Base-by-base conservation (phyloP, 805 yeast species). In the Metschnikowia lunata region DNA sequence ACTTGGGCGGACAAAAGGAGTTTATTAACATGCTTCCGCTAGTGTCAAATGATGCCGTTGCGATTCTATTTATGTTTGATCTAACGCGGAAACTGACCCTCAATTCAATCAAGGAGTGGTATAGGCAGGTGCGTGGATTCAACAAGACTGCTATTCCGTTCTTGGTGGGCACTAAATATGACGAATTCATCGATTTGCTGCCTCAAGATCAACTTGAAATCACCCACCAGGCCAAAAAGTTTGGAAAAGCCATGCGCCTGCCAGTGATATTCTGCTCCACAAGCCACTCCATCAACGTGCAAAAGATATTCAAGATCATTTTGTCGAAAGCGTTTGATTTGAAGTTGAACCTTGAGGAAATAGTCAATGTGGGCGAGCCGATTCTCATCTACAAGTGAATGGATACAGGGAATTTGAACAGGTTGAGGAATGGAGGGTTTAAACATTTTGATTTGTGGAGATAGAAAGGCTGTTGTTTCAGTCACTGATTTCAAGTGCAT, bases 11-110 rank as follows among this genome's bases (percentile, higher is more conserved):
- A 1, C 96, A 90, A 56, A 78, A 87, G 41, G 97, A 93, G 63
- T 91, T 88, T 66, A 87, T 89, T 43, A 91, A 91, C 62, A 91
- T 91, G 99, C 71, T 93, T 33, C 96, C 97, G 18, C 71, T 91
- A 45, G 97, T 91, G 11, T 84, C 95, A 12, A 82, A 85, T 51
- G 97, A 90, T 49, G 93, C 98, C 0, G 93, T 89, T 11, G 96
- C 97, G 1, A 80, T 91, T 26, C 71, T 91, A 35, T 89, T 90
- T 57, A 81, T 87, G 83, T 91, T 71, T 71, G 98, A 91, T 64
- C 68, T 91, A 46, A 87, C 97, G 1, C 74, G 96, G 37, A 87
- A 85, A 50, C 79, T 89, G 26, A 88, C 97, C 0, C 72, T 91
- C 42, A 85, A 85, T 59, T 83, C 90, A n/a, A 76, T 91, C 42